Base-by-base conservation (phyloP, 2,329 filamentous ascomycete genomes). In the Fonsecaea erecta region DNA sequence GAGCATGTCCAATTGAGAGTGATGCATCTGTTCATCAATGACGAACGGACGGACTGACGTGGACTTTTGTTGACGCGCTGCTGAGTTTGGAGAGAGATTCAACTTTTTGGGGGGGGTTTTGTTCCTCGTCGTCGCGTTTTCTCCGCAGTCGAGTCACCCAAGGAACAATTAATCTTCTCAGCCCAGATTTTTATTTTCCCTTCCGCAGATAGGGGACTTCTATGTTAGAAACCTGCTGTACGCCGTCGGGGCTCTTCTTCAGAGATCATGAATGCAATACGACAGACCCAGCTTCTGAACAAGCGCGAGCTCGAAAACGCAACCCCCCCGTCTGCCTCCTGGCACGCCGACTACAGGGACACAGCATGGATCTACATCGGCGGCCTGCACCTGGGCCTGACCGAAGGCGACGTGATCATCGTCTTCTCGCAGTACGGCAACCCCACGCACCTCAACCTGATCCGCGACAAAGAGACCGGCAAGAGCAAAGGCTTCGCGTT, bases 341-440 rank as follows among this genome's bases (percentile, higher is more conserved):
- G 94, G 94, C 94, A 98, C 77, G 89, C 90, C 77, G 96, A 99
- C 82, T 99, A 98, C 80, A 91, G 92, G 80, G 95, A 96, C 81
- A 98, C 95, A 1, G 96, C 95, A 65, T 99, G 94, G 78, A 83
- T 99, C 76, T 97, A 97, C 83, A 93, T 99, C 72, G 96, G 96
- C 74, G 94, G 94, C 30, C 85, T 99, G 12, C 92, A 93, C 2
- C 96, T 91, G 79, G 92, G 96, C 74, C 85, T 99, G 46, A 93
- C 92, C 55, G 95, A 99, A 81, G 96, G 96, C 78, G 95, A 99
- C 78, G 85, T 99, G 68, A 87, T 98, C 71, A 93, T 93, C 11
- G 96, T 99, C 66, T 99, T 98, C 82, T 97, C 93, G 6, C 95
- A 99, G 77, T 99, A 90, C 75, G 95, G 95, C 72, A 94, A 98